Evolutionary conservation across 805 yeast genomes (phyloP), one percentile per base, ranked within the genome.

Genomic region (Schwanniomyces sp.): DNA sequence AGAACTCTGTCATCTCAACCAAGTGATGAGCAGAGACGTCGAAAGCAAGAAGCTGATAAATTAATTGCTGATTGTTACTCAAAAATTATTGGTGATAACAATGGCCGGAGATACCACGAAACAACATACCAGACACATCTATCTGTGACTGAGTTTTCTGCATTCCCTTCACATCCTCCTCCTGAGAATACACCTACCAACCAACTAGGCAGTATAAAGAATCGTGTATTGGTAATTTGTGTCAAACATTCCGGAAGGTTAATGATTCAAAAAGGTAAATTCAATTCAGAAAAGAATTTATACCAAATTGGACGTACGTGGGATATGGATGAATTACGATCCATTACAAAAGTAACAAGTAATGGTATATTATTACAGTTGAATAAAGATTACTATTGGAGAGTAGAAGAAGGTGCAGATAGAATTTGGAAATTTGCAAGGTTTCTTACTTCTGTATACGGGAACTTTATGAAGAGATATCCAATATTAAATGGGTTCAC

Each of bases 241-340:
- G 81, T 79, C 2, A 81, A 85, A 59, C 73, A 78, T 41, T 76
- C 84, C 6, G 92, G 92, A 0, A 69, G 86, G 24, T 84, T 88
- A 28, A 75, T 84, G 48, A 57, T 91, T 10, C 96, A 91, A 62
- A 91, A 92, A 66, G 96, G 95, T 2, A 84, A 95, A 57, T 90
- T 82, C 62, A 86, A 86, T 55, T 72, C 79, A 8, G 61, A 56
- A 32, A 87, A 88, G 55, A 85, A 87, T 0, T 64, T 84, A 1
- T 82, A 87, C 57, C 97, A 91, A 66, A 88, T 91, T 44, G 98
- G 98, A 28, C 79, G 97, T 58, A 86, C 96, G 2, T 91, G 98
- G 98, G 84, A 82, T 52, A 69, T 92, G 57, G 87, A 80, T 50
- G 95, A 88, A 55, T 70, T 92, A 52, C 63, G 74, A 3, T 64